Conservation (phyloP, 176 grass and related monocot species). For the Alloteropsis semialata region DNA sequence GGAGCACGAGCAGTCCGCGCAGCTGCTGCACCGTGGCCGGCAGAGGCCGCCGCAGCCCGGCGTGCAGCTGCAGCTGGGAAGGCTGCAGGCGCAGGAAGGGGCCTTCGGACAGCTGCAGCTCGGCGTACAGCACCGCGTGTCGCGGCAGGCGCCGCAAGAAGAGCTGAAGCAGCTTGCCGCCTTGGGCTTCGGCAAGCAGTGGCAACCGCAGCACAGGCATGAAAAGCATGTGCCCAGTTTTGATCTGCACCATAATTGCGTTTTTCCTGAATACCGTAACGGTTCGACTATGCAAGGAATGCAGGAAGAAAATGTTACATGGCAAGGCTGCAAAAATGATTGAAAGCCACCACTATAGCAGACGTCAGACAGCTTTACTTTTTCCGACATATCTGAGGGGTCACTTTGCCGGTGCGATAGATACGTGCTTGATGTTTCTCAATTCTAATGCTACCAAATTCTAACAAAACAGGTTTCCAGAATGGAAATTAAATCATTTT, state of each 20-base stretch:
- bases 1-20: too few relatives aligned
- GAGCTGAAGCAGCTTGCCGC: conserved; percentile 26
- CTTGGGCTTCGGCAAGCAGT: conserved; percentile 28
- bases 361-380: neutral
- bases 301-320: neutral
- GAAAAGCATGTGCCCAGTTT: conserved; percentile 47
- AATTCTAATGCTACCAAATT: neutral
- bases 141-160: conserved; percentile 44
- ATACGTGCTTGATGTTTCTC: neutral
- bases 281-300: neutral
- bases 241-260: conserved; percentile 37
- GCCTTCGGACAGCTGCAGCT: conserved; percentile 25
- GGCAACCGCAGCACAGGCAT: conserved; percentile 63
- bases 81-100: conserved; percentile 36
- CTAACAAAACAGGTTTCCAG: neutral
- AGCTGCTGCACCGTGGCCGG: conserved; percentile 24
- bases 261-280: neutral
- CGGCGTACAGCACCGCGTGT: conserved; percentile 35
- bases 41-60: conserved; percentile 14
- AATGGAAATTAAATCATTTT: neutral
- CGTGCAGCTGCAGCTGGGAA: conserved; percentile 36
- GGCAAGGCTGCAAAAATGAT: neutral
- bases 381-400: neutral
- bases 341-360: neutral
- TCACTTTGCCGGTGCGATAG: neutral